Evolutionary conservation across 768 basidiomycete genomes (phyloP), one percentile per base, ranked within the genome.

Genomic region (Trametes punicea): DNA sequence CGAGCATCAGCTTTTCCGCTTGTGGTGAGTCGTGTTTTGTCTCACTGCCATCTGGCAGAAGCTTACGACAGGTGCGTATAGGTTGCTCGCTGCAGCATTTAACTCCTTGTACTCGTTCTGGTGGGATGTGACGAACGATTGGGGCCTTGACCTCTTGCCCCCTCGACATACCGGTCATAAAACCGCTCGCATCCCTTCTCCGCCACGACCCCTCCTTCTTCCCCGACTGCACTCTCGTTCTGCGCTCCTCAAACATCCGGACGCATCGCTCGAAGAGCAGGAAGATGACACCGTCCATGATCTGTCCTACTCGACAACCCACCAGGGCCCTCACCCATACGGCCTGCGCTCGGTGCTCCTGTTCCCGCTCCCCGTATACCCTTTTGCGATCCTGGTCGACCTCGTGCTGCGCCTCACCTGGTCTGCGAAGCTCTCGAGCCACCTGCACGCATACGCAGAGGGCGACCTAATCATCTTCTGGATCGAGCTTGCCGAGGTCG

Each of bases 71-170:
- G 26, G 41, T 36, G 18, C 31, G n/a, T 38, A 20, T 54, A 96
- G 93, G 94, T 70, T 98, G 15, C 70, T 97, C 41, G 82, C 87
- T 9, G 94, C 92, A 21, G 78, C 82, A 31, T 69, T 96, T 65
- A 98, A 98, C 71, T 96, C 95, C 3, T 69, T 90, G 27, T 99
- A 93, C 71, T 95, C 94, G 2, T 98, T 96, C 70, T 99, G 93
- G 91, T 99, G 97, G 97, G 97, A 98, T 71, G 81, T 98, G 39
- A 93, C 92, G 45, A 91, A 96, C 69, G 97, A 99, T 69, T 99
- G 96, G 95, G 97, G 97, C 5, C 77, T 99, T 51, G 81, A 85
- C 41, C 73, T 98, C 39, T 74, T 98, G 56, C 60, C 62, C 21
- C 60, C 57, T 59, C 68, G 27, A 62, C 69, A 53, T 58, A 34